These are phyloP conservation scores for Papiliotrema terrestris DNA, from an alignment of 1,284 basidiomycete species.

Conservation along the genomic window DNA sequence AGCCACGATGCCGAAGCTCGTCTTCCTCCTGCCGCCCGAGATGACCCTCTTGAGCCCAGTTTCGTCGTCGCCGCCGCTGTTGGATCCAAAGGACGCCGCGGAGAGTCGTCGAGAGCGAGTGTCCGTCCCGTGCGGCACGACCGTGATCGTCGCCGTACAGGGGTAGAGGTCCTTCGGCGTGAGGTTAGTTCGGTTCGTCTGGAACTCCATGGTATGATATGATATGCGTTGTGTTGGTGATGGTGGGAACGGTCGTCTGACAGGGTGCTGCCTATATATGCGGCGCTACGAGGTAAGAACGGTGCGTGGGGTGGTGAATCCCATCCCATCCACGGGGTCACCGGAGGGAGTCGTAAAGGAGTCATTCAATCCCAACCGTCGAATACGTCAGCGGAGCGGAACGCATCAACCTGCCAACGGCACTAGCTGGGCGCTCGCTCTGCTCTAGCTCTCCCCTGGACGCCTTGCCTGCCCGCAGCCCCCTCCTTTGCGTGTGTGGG, in stretches of 20 bases:
- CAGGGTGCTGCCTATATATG: neutral
- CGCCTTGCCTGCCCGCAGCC: no score
- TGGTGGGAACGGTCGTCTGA: neutral
- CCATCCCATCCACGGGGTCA: no score
- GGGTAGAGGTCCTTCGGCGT: conserved; percentile 37
- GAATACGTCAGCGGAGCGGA: no score
- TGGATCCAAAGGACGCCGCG: conserved; percentile 15
- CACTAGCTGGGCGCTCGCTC: no score
- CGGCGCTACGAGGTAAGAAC: neutral
- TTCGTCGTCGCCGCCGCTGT: conserved; percentile 13
- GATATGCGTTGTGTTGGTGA: conserved; percentile 1
- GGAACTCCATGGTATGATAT: conserved; percentile 37
- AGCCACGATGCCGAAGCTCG: conserved; percentile 13
- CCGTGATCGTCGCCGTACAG: conserved; percentile 36
- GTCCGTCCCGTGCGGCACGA: conserved; percentile 12
- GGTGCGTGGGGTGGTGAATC: no score
- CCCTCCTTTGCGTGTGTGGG: no score
- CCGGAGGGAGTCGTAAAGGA: no score
- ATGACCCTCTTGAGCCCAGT: conserved; percentile 34
- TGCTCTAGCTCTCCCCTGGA: no score
- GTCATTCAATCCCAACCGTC: no score
- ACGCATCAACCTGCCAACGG: no score
- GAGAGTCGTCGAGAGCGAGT: conserved; percentile 28
- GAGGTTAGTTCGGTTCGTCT: conserved; percentile 8
- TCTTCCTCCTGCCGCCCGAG: conserved; percentile 28